phyloP scores from a whole-genome alignment of 2,329 filamentous ascomycete species.

The Stemphylium beticola region DNA sequence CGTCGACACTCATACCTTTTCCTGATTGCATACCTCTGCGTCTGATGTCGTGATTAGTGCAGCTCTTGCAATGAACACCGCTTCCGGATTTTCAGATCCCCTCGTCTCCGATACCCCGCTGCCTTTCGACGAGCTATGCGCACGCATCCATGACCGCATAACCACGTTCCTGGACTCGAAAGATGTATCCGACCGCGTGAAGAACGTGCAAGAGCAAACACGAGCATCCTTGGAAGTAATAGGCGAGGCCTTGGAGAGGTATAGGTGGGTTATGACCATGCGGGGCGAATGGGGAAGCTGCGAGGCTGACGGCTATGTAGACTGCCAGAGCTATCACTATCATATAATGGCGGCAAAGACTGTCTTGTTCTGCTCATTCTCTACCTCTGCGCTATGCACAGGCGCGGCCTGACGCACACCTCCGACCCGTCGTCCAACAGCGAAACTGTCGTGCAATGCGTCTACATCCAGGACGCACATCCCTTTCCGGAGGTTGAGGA shows the following conservation, averaged over 20 bases:
- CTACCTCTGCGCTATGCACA: constrained; percentile 71
- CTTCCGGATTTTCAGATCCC: constrained; percentile 38
- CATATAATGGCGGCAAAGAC: constrained; percentile 98
- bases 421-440: constrained; percentile 26
- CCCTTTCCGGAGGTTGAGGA: constrained; percentile 86
- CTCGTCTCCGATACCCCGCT: constrained; percentile 53
- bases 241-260: constrained; percentile 74
- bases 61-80: constrained; percentile 46
- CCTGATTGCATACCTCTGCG: constrained; percentile 24
- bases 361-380: constrained; percentile 90
- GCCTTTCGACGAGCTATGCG: constrained; percentile 55
- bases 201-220: constrained; percentile 75
- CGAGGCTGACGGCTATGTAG: constrained; percentile 54
- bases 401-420: constrained; percentile 36
- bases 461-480: constrained; percentile 86
- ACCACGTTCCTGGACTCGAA: constrained; percentile 69
- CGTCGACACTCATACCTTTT: constrained; percentile 20
- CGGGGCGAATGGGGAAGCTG: constrained; percentile 5
- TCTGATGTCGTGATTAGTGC: constrained; percentile 45
- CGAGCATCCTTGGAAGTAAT: constrained; percentile 75
- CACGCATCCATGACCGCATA: constrained; percentile 65
- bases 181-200: constrained; percentile 63
- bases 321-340: constrained; percentile 79
- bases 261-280: constrained; percentile 63
- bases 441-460: constrained; percentile 68